These are phyloP conservation scores for Podaxis sp. DNA, from an alignment of 768 basidiomycete species.

Conservation along the genomic window DNA sequence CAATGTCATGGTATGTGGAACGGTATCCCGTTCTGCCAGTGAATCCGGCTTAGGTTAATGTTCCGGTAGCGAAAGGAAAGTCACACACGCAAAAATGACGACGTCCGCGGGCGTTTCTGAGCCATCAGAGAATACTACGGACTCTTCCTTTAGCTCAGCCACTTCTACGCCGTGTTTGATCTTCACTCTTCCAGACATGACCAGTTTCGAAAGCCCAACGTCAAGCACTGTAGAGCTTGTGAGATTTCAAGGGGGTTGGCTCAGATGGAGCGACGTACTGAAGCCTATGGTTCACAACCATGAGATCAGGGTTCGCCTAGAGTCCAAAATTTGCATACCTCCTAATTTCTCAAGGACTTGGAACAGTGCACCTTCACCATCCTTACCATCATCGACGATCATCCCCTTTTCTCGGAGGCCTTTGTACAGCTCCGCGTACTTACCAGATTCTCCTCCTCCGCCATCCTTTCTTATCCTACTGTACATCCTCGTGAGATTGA, in stretches of 20 bases:
- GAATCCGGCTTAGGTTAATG: neutral
- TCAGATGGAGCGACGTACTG: neutral
- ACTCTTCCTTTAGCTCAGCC: conserved; percentile 30
- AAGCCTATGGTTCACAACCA: neutral
- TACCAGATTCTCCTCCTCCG: conserved; percentile 4
- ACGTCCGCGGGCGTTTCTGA: conserved; percentile 18
- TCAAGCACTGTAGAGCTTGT: conserved; percentile 31
- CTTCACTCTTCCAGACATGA: conserved; percentile 55
- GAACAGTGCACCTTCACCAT: conserved; percentile 5
- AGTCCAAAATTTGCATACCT: neutral
- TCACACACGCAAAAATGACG: neutral
- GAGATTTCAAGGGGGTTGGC: no score
- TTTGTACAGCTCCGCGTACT: conserved; percentile 5
- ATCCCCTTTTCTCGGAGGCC: conserved; percentile 11
- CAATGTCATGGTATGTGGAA: conserved; percentile 29
- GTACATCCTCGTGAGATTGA: neutral
- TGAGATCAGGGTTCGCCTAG: neutral
- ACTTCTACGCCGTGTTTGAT: conserved; percentile 53
- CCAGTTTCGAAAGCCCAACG: conserved; percentile 50
- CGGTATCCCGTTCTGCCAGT: conserved; percentile 5
- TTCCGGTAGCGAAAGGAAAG: neutral
- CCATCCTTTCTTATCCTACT: neutral
- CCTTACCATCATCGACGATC: conserved; percentile 6
- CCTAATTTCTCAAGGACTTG: conserved; percentile 7
- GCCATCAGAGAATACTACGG: conserved; percentile 38